phyloP scores from a whole-genome alignment of 1,284 basidiomycete genomes.

The Kalmanozyma brasiliensis region DNA sequence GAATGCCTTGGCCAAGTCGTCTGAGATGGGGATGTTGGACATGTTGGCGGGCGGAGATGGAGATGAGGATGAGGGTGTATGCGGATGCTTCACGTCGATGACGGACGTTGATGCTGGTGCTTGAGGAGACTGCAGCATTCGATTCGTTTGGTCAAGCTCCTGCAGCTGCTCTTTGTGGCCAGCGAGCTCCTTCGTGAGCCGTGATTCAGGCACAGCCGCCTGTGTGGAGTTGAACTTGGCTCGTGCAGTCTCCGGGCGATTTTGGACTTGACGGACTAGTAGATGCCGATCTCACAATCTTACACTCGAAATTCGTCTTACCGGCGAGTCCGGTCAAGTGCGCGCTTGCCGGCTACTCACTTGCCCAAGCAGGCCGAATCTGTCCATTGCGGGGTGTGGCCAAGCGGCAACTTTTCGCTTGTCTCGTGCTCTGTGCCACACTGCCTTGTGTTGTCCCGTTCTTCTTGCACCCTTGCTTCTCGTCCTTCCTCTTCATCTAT shows the following conservation, averaged over 20 bases:
- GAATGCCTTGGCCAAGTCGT: constrained; percentile 39
- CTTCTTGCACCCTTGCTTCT: not conserved
- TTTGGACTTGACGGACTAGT: not conserved
- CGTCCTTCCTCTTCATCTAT: not conserved
- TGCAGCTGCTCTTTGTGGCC: too few species aligned
- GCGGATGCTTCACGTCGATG: not conserved
- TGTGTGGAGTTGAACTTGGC: constrained; percentile 5
- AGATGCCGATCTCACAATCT: not conserved
- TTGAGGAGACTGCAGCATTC: too few species aligned
- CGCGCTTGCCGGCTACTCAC: not conserved
- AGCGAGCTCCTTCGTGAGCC: too few species aligned
- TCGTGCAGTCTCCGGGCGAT: constrained; percentile 1
- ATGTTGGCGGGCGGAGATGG: constrained; percentile 8
- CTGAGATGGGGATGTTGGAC: constrained; percentile 48
- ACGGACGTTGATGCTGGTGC: too few species aligned
- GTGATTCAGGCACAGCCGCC: too few species aligned
- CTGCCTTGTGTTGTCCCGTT: not conserved
- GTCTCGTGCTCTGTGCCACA: not conserved
- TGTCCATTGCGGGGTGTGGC: not conserved
- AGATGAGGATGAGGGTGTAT: not conserved
- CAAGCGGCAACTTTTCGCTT: not conserved
- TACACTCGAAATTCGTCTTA: too few species aligned
- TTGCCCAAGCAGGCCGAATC: not conserved
- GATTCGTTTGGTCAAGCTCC: too few species aligned
- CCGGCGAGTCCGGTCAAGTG: not conserved